phyloP scores from a whole-genome alignment of 78 protist species.

The Dictyostelium firmibasis region DNA sequence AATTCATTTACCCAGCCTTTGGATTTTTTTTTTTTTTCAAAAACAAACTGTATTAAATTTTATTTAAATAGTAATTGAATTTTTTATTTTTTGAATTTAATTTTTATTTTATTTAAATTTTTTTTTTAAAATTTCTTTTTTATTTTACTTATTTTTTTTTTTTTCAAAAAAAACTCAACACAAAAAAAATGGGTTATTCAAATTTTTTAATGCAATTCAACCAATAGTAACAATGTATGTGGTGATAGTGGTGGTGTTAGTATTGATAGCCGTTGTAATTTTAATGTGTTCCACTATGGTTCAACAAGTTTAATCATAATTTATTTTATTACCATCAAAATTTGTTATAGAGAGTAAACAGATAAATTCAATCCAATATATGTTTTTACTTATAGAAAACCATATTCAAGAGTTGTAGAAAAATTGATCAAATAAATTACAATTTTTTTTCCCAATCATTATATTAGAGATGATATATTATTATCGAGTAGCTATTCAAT shows the following conservation, averaged over 20 bases:
- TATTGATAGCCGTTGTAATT: neutral
- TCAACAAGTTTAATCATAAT: constrained; percentile 1
- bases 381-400: neutral
- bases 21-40: too few species aligned
- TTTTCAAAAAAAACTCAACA: too few species aligned
- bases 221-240: neutral
- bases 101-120: too few species aligned
- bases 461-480: constrained; percentile 79
- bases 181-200: too few species aligned
- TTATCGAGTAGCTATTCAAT: constrained; percentile 23
- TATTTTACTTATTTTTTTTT: too few species aligned
- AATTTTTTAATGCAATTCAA: constrained; percentile 33
- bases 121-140: too few species aligned
- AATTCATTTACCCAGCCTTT: too few species aligned
- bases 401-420: constrained; percentile 19
- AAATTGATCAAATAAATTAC: constrained; percentile 40
- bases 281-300: neutral
- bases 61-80: too few species aligned
- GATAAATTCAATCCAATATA: constrained; percentile 3
- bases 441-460: constrained; percentile 15
- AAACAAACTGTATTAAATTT: too few species aligned
- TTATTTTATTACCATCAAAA: neutral
- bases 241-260: neutral
- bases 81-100: too few species aligned
- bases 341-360: constrained; percentile 24